phyloP scores from a whole-genome alignment of 2,329 filamentous ascomycete genomes.

The Hymenoscyphus albidus region DNA sequence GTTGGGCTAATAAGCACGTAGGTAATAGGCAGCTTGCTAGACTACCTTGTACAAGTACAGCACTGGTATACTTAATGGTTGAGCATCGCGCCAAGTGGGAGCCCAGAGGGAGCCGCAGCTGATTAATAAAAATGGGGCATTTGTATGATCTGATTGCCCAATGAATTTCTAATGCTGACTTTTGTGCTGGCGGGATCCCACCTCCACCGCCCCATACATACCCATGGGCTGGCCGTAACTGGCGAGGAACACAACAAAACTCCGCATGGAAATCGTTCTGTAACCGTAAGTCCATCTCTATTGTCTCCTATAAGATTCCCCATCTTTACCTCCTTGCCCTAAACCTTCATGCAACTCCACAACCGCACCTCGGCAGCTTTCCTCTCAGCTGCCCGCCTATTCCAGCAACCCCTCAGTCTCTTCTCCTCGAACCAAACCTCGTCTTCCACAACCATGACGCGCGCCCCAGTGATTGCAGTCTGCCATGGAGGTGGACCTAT shows the following conservation, averaged over 20 bases:
- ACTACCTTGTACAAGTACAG: not conserved
- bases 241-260: not conserved
- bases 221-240: no score
- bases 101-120: slow-evolving; percentile 1
- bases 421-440: slow-evolving; percentile 4
- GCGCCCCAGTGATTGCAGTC: slow-evolving; percentile 24
- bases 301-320: slow-evolving; percentile 6
- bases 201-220: not conserved
- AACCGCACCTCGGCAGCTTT: slow-evolving; percentile 15
- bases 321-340: not conserved
- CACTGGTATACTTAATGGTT: not conserved
- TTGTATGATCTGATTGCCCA: not conserved
- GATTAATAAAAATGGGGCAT: not conserved
- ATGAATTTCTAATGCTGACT: slow-evolving; percentile 4
- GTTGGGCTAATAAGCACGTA: no score
- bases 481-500: slow-evolving; percentile 45
- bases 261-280: not conserved
- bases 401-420: slow-evolving; percentile 11
- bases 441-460: slow-evolving; percentile 11
- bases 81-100: not conserved
- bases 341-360: slow-evolving; percentile 15
- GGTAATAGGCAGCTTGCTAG: no score
- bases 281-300: not conserved
- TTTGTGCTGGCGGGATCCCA: not conserved
- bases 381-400: slow-evolving; percentile 10